phyloP scores from a whole-genome alignment of 768 basidiomycete species.

The Piloderma croceum region DNA sequence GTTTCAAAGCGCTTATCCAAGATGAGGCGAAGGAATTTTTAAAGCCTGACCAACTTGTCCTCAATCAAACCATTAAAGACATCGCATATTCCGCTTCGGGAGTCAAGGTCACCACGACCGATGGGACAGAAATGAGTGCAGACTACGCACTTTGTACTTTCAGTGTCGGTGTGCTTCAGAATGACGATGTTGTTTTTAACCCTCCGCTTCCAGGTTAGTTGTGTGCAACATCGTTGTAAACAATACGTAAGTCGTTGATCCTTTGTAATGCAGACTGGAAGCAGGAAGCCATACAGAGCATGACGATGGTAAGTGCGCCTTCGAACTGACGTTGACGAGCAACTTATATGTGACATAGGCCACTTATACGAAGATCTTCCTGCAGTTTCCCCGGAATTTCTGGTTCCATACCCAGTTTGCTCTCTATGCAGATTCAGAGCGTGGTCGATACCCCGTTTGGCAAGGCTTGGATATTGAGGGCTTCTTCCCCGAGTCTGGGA shows the following conservation, averaged over 20 bases:
- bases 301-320: conserved; percentile 44
- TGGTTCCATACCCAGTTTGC: conserved; percentile 46
- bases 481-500: conserved; percentile 57
- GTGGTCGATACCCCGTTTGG: conserved; percentile 65
- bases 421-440: conserved; percentile 40
- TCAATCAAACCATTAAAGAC: conserved; percentile 45
- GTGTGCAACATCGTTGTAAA: background rate
- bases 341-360: no score
- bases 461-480: conserved; percentile 53
- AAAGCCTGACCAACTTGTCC: conserved; percentile 36
- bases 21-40: conserved; percentile 55
- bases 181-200: conserved; percentile 51
- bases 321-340: no score
- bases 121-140: conserved; percentile 40
- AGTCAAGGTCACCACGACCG: conserved; percentile 42
- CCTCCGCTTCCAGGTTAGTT: conserved; percentile 43
- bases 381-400: conserved; percentile 58
- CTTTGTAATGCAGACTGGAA: conserved; percentile 40
- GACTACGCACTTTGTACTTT: conserved; percentile 65
- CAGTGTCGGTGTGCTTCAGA: conserved; percentile 65
- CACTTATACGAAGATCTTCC: conserved; percentile 64
- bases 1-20: conserved; percentile 53
- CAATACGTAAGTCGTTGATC: no score
- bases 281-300: conserved; percentile 55
- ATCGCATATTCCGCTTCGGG: conserved; percentile 42